Base-by-base conservation (phyloP, 2,329 filamentous ascomycete genomes). In the Aspergillus ochraceoroseus region DNA sequence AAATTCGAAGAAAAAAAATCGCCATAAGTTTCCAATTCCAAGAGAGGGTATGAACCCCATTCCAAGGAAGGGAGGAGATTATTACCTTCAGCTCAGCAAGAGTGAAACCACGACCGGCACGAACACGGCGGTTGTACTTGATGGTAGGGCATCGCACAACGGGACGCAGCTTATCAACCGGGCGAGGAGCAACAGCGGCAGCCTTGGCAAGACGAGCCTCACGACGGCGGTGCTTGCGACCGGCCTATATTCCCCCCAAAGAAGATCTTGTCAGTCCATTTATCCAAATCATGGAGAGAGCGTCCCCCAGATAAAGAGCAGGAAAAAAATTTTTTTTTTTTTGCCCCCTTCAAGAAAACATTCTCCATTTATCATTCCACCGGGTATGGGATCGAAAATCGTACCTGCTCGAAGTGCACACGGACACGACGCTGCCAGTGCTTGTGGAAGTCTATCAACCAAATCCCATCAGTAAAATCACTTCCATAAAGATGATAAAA, bases 401-500 rank as follows among this genome's bases (percentile, higher is more conserved):
- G 73, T 90, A 94, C 90, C 88, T 96, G 92, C 80, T 98, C 88
- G 79, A 98, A 98, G 82, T 98, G 92, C 75, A 87, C 86, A 76
- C 88, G 87, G 70, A 98, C 92, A 77, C 89, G 87, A 77, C 88
- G 87, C 76, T 96, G 89, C 92, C 92, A 98, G 81, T 98, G 89
- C 87, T 95, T 95, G 77, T 87, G 89, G 87, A 95, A 95, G 72
- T 95, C 86, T 92, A 66, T 28, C 38, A 43, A 49, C n/a, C 47
- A 58, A 53, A 25, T 13, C 8, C 31, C 30, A 51, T 64, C 53
- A 65, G 56, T 44, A 38, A 44, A 54, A 31, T 31, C 32, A 41
- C n/a, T 41, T 42, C 43, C 29, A 19, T 18, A 41, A 44, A 52
- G 5, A n/a, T n/a, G n/a, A n/a, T n/a, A n/a, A 9, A 22, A 22